A percentile compares a stretch with the other conserved stretches of the same genome.
Conservation (phyloP, 2,329 filamentous ascomycete genomes). For the Fusarium irregulare region DNA sequence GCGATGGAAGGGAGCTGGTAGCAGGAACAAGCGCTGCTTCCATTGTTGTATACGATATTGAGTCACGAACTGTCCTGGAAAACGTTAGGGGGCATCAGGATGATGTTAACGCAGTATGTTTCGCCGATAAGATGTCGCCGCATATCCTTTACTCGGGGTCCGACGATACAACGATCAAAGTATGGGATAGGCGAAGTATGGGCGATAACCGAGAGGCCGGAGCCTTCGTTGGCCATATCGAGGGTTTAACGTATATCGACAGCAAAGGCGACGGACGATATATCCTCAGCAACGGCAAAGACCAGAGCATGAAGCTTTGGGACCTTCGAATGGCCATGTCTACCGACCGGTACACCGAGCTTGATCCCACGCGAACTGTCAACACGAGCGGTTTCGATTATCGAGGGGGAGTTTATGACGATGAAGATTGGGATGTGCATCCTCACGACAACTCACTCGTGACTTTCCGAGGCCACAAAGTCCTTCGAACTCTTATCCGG, state of each 20-base stretch:
- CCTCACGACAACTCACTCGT: conserved; percentile 92
- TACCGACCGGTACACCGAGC: conserved; percentile 69
- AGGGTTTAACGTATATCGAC: conserved; percentile 76
- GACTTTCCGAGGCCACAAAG: conserved; percentile 90
- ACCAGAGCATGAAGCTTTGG: conserved; percentile 98
- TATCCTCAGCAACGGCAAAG: conserved; percentile 92
- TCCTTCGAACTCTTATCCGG: conserved; percentile 89
- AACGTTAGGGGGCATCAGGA: conserved; percentile 81
- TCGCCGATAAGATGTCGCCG: conserved; percentile 86
- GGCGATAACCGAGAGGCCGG: conserved; percentile 80
- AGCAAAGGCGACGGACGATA: conserved; percentile 80
- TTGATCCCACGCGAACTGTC: conserved; percentile 67
- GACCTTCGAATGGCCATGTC: conserved; percentile 91
- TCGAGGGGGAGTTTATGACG: conserved; percentile 74
- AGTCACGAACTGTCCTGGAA: conserved; percentile 79
- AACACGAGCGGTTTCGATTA: conserved; percentile 76
- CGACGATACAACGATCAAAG: conserved; percentile 92
- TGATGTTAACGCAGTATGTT: conserved; percentile 97
- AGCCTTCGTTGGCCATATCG: conserved; percentile 73
- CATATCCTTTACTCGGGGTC: conserved; percentile 97
- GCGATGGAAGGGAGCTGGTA: conserved; percentile 89
- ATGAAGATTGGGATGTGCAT: conserved; percentile 67
- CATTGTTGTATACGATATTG: conserved; percentile 93
- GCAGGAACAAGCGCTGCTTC: conserved; percentile 84
- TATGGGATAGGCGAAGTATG: conserved; percentile 96